A percentile compares a stretch with the other conserved stretches of the same genome.
Evolutionary conservation across 257 asterid species (phyloP).

Genomic region (Solanum sitiens): DNA sequence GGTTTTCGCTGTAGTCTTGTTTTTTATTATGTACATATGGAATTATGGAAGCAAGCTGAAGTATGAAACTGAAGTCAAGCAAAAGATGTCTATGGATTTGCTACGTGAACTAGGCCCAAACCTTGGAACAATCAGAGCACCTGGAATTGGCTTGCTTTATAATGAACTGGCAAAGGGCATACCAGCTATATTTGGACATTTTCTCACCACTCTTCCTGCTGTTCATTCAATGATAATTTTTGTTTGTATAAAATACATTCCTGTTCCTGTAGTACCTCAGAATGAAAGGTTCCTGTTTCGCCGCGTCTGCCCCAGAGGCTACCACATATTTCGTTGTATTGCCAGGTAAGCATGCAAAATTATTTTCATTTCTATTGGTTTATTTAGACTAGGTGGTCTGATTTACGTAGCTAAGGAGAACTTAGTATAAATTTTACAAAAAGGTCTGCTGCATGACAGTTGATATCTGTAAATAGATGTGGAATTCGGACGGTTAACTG

Average conservation of each 20-base stretch:
- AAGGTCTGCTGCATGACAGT: background rate
- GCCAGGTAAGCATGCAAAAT: slow-evolving; percentile 52
- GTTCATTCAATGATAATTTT: slow-evolving; percentile 94
- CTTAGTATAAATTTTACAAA: background rate
- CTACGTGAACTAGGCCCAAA: slow-evolving; percentile 73
- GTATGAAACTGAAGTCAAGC: slow-evolving; percentile 85
- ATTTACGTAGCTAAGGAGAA: background rate
- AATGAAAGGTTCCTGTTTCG: slow-evolving; percentile 80
- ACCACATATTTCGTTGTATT: slow-evolving; percentile 92
- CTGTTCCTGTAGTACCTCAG: slow-evolving; percentile 90
- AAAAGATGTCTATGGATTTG: slow-evolving; percentile 82
- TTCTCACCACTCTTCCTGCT: slow-evolving; percentile 87
- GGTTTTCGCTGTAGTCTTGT: slow-evolving; percentile 63
- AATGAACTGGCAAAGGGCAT: slow-evolving; percentile 91
- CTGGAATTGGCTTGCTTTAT: slow-evolving; percentile 88
- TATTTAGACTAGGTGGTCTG: background rate
- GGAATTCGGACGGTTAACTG: background rate
- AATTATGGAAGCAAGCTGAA: slow-evolving; percentile 85
- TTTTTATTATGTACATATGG: slow-evolving; percentile 86
- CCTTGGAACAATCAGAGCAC: slow-evolving; percentile 88
- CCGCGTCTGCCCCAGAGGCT: slow-evolving; percentile 78
- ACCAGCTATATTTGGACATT: slow-evolving; percentile 92
- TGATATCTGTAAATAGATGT: background rate
- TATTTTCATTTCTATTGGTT: background rate
- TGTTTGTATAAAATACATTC: slow-evolving; percentile 83